A percentile compares a stretch with the other conserved stretches of the same genome.
These are phyloP conservation scores for Vachellia pachyceras DNA, from an alignment of 306 rosid genomes.

Conservation along the genomic window DNA sequence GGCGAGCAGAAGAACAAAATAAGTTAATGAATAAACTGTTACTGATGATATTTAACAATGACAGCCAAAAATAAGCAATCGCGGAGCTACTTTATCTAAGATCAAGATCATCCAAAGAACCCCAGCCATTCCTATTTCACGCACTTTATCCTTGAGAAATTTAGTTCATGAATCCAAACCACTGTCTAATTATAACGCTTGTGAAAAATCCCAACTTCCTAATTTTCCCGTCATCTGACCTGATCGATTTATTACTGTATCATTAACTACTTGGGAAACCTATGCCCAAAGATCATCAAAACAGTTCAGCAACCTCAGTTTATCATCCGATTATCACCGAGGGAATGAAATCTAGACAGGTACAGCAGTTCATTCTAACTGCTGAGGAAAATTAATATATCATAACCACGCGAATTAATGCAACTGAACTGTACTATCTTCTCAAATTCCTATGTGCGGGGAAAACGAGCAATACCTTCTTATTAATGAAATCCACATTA, in stretches of 20 bases:
- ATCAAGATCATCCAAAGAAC: conserved; percentile 10
- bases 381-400: neutral
- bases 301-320: neutral
- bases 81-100: neutral
- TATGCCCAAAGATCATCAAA: conserved; percentile 10
- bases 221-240: neutral
- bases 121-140: conserved; percentile 18
- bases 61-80: conserved; percentile 15
- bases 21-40: conserved; percentile 7
- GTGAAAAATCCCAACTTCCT: neutral
- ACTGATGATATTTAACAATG: neutral
- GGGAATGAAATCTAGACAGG: neutral
- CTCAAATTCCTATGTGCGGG: neutral
- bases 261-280: neutral
- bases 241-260: neutral
- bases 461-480: conserved; percentile 53
- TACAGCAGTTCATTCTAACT: neutral
- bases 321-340: neutral
- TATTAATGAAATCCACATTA: conserved; percentile 78
- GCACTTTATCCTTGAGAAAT: conserved; percentile 11
- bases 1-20: conserved; percentile 29
- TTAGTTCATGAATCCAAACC: neutral
- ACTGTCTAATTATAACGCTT: neutral
- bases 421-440: neutral
- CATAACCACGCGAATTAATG: neutral